phyloP scores from a whole-genome alignment of 371 early-diverging fungal genomes.

The Syncephalastrum racemosum region DNA sequence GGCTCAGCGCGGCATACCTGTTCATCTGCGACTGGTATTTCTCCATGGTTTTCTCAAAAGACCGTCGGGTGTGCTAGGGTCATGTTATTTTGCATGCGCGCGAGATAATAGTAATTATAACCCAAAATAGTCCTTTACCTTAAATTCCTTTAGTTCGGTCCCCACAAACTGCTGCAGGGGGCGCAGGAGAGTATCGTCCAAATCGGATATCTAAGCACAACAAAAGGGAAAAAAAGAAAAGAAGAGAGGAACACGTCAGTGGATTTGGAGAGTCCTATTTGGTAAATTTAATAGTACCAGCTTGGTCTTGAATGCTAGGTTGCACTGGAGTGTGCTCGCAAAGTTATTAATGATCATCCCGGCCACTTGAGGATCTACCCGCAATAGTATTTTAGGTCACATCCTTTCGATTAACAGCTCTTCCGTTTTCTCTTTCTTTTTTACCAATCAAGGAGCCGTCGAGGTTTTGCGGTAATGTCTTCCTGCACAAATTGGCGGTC shows the following conservation, averaged over 20 bases:
- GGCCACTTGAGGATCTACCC: constrained; percentile 34
- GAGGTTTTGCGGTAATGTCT: constrained; percentile 26
- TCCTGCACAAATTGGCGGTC: constrained; percentile 33
- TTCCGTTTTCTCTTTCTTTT: background rate
- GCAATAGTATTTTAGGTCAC: background rate
- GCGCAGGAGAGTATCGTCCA: constrained; percentile 52
- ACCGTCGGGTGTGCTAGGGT: constrained; percentile 45
- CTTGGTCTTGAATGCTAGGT: constrained; percentile 48
- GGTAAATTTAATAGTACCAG: constrained; percentile 36
- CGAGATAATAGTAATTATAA: background rate
- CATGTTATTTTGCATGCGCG: background rate
- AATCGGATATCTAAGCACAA: constrained; percentile 41
- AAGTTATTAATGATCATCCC: constrained; percentile 37
- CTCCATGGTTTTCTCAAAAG: constrained; percentile 59
- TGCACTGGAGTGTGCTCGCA: constrained; percentile 47
- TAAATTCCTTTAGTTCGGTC: constrained; percentile 53
- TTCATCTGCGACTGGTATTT: constrained; percentile 65
- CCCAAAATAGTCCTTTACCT: background rate
- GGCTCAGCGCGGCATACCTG: constrained; percentile 56
- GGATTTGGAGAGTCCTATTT: constrained; percentile 8
- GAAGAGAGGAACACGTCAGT: constrained; percentile 28
- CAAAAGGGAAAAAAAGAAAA: too few relatives aligned
- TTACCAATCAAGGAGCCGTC: constrained; percentile 43
- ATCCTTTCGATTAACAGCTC: background rate
- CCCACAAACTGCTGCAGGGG: constrained; percentile 59